Percentiles rank a stretch among this genome's conserved stretches.
Conservation (phyloP, 768 basidiomycete species). For the Macrolepiota albuminosa region DNA sequence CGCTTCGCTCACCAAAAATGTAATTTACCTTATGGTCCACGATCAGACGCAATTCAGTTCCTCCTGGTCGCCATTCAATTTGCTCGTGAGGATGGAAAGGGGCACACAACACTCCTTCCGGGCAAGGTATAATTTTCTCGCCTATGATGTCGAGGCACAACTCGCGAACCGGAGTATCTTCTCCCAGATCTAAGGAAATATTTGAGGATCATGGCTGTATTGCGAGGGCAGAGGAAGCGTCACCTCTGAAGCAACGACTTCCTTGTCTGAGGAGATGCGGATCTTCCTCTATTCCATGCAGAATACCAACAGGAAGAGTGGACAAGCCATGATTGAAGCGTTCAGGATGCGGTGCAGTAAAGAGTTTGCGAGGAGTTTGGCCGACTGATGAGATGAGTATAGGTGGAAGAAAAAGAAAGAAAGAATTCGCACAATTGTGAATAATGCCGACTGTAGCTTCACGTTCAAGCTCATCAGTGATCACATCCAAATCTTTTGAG, state of each 20-base stretch:
- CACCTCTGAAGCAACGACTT: constrained; percentile 53
- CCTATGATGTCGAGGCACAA: constrained; percentile 56
- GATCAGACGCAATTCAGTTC: constrained; percentile 54
- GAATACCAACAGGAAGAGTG: constrained; percentile 63
- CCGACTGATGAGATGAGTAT: constrained; percentile 52
- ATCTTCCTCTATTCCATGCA: constrained; percentile 84
- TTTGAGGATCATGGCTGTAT: background rate
- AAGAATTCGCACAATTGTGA: constrained; percentile 70
- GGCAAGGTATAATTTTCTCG: constrained; percentile 58
- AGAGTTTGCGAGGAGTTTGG: constrained; percentile 88
- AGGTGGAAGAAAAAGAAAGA: background rate
- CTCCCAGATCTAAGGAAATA: constrained; percentile 41
- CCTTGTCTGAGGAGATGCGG: constrained; percentile 62
- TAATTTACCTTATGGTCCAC: constrained; percentile 55
- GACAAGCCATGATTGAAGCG: constrained; percentile 69
- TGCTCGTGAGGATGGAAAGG: constrained; percentile 64
- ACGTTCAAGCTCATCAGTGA: constrained; percentile 80
- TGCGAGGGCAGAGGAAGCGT: background rate
- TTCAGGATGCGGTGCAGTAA: constrained; percentile 68
- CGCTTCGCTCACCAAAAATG: too few relatives aligned
- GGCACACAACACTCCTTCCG: constrained; percentile 49
- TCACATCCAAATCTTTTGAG: constrained; percentile 70
- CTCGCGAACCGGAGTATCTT: constrained; percentile 38
- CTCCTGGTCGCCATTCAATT: constrained; percentile 59
- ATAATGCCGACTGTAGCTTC: constrained; percentile 94